These are phyloP conservation scores for Pythium plurisporium DNA, from an alignment of 352 stramenopile species.

Conservation along the genomic window DNA sequence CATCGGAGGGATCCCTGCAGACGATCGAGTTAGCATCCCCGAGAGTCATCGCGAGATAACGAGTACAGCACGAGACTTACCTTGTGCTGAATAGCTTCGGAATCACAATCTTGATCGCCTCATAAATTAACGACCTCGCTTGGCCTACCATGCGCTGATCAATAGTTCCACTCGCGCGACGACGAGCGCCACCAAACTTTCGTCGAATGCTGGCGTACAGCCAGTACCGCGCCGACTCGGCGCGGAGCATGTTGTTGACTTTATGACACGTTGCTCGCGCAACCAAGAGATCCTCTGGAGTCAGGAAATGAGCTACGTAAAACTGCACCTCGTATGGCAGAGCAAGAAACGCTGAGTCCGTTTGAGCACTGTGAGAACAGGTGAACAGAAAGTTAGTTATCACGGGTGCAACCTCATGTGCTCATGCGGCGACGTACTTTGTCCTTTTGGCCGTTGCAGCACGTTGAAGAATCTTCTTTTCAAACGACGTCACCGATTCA, in stretches of 20 bases:
- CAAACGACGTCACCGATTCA: constrained; percentile 55
- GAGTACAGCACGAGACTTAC: constrained; percentile 18
- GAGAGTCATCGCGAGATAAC: not conserved
- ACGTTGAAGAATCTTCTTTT: constrained; percentile 56
- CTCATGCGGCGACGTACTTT: constrained; percentile 23
- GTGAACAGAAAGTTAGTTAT: constrained; percentile 2
- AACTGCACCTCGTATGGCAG: constrained; percentile 83
- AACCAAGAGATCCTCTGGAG: constrained; percentile 73
- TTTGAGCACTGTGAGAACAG: constrained; percentile 42
- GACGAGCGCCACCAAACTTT: constrained; percentile 44
- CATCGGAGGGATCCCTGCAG: constrained; percentile 55
- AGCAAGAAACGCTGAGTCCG: constrained; percentile 52
- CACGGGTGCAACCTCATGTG: not conserved
- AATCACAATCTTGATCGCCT: constrained; percentile 69
- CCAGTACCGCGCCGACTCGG: constrained; percentile 82
- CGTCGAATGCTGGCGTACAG: constrained; percentile 72
- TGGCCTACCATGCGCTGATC: constrained; percentile 27
- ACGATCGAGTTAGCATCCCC: not conserved
- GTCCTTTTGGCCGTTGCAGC: not conserved
- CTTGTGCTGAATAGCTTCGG: constrained; percentile 70
- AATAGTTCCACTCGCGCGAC: constrained; percentile 15
- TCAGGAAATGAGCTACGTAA: constrained; percentile 67
- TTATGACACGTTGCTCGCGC: constrained; percentile 71
- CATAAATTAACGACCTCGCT: constrained; percentile 69
- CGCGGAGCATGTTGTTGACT: constrained; percentile 79